phyloP scores from a whole-genome alignment of 768 basidiomycete genomes.

The Pisolithus sp. region DNA sequence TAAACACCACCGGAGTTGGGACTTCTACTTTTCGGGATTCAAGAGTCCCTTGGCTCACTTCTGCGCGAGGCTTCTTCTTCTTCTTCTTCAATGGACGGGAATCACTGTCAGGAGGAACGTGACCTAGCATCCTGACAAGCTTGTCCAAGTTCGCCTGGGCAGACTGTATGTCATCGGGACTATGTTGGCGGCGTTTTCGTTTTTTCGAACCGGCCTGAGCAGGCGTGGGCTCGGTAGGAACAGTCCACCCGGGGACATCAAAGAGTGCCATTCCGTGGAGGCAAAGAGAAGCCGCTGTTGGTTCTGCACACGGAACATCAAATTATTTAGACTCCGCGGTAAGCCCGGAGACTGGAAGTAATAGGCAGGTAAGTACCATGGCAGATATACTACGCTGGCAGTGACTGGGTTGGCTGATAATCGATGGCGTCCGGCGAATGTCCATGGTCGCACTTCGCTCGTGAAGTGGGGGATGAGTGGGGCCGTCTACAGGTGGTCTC shows the following conservation, averaged over 20 bases:
- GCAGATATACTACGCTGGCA: too few species aligned
- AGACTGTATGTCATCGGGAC: slow-evolving; percentile 29
- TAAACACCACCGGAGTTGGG: slow-evolving; percentile 7
- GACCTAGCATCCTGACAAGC: slow-evolving; percentile 44
- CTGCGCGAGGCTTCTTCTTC: slow-evolving; percentile 7
- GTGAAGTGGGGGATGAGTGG: neutral
- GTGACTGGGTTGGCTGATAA: too few species aligned
- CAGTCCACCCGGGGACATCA: slow-evolving; percentile 65
- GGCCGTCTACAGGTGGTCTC: neutral
- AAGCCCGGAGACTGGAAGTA: too few species aligned
- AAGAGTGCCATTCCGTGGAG: slow-evolving; percentile 44
- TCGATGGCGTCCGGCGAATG: too few species aligned
- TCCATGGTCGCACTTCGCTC: too few species aligned
- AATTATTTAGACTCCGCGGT: too few species aligned
- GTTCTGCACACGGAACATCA: neutral
- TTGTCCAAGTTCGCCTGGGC: slow-evolving; percentile 55
- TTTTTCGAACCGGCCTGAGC: slow-evolving; percentile 31
- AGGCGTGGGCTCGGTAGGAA: slow-evolving; percentile 37
- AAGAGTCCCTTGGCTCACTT: neutral
- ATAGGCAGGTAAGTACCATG: too few species aligned
- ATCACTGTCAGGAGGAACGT: slow-evolving; percentile 12
- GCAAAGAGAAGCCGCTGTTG: neutral
- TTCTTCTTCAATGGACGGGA: slow-evolving; percentile 17
- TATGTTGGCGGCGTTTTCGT: slow-evolving; percentile 50
- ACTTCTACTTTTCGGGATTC: slow-evolving; percentile 3